These are phyloP conservation scores for Mycosphaerelloides madeirae DNA, from an alignment of 2,329 filamentous ascomycete genomes.

Conservation along the genomic window DNA sequence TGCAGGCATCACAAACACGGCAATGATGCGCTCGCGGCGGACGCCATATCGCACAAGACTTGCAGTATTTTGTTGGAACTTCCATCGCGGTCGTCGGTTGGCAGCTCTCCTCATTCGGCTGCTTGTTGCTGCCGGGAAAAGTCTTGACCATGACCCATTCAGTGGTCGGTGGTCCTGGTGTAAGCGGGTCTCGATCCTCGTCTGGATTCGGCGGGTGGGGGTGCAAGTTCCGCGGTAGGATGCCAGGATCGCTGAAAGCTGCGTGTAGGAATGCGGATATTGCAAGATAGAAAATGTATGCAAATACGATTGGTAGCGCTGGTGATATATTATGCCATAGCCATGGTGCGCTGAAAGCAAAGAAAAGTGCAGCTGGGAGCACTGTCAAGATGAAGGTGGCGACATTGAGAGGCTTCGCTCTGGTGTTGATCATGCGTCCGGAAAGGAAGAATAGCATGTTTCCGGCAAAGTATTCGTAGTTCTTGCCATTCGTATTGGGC, in stretches of 20 bases:
- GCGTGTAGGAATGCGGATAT: constrained; percentile 92
- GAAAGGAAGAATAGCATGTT: constrained; percentile 87
- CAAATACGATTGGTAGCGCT: constrained; percentile 82
- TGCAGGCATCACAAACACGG: constrained; percentile 91
- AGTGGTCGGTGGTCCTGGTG: constrained; percentile 76
- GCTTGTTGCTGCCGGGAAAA: constrained; percentile 17
- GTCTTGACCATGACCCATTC: constrained; percentile 79
- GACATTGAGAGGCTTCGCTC: constrained; percentile 82
- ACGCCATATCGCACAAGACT: constrained; percentile 95
- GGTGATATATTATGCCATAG: constrained; percentile 82
- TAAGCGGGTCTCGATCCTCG: constrained; percentile 69
- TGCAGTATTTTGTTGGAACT: constrained; percentile 96
- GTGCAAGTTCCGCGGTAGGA: constrained; percentile 87
- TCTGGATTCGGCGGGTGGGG: constrained; percentile 72
- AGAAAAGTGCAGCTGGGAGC: constrained; percentile 76
- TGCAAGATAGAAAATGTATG: constrained; percentile 85
- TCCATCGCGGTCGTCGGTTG: constrained; percentile 71
- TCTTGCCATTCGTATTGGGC: constrained; percentile 51
- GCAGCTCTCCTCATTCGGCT: constrained; percentile 32
- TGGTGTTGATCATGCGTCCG: constrained; percentile 77
- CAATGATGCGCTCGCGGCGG: constrained; percentile 95
- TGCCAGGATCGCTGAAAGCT: constrained; percentile 86
- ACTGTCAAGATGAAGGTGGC: constrained; percentile 77
- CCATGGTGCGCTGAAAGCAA: constrained; percentile 77
- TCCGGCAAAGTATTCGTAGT: constrained; percentile 89